phyloP scores from a whole-genome alignment of 1,284 basidiomycete species.

The Paramarasmius palmivorus region DNA sequence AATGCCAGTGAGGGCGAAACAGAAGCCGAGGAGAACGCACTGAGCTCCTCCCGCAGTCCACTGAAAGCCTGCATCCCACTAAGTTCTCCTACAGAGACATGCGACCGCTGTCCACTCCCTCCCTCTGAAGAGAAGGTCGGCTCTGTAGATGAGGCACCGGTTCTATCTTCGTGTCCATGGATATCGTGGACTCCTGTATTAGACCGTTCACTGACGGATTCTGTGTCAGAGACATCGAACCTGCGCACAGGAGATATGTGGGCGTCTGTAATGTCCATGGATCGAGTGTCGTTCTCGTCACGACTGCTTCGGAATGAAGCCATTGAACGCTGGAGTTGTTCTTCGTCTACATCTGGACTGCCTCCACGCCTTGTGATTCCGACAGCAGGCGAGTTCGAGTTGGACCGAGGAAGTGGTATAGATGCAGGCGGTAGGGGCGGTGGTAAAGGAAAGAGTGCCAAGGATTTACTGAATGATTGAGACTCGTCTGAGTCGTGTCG shows the following conservation, averaged over 20 bases:
- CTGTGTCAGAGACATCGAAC: slow-evolving; percentile 19
- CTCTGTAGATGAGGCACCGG: slow-evolving; percentile 35
- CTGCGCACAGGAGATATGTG: slow-evolving; percentile 37
- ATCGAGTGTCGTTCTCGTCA: slow-evolving; percentile 26
- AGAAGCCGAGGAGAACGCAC: slow-evolving; percentile 42
- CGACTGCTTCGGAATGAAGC: slow-evolving; percentile 32
- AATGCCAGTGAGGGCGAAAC: slow-evolving; percentile 33
- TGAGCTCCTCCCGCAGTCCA: slow-evolving; percentile 12
- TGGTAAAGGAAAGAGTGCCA: slow-evolving; percentile 46
- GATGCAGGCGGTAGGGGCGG: slow-evolving; percentile 47
- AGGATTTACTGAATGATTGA: slow-evolving; percentile 26
- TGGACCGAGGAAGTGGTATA: slow-evolving; percentile 57
- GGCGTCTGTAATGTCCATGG: slow-evolving; percentile 51
- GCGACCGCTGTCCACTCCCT: slow-evolving; percentile 29
- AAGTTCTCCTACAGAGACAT: slow-evolving; percentile 17
- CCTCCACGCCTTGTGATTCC: slow-evolving; percentile 26
- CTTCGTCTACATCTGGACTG: slow-evolving; percentile 18
- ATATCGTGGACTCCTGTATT: slow-evolving; percentile 4
- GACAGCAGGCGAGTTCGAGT: slow-evolving; percentile 49
- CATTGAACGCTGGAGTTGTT: slow-evolving; percentile 17
- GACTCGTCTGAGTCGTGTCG: not conserved
- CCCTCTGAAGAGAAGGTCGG: slow-evolving; percentile 69
- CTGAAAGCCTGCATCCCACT: slow-evolving; percentile 1
- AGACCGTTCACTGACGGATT: slow-evolving; percentile 16
- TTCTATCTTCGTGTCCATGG: slow-evolving; percentile 3